Base-by-base conservation (phyloP, 495 filamentous ascomycete species). In the Trichoderma parareesei region DNA sequence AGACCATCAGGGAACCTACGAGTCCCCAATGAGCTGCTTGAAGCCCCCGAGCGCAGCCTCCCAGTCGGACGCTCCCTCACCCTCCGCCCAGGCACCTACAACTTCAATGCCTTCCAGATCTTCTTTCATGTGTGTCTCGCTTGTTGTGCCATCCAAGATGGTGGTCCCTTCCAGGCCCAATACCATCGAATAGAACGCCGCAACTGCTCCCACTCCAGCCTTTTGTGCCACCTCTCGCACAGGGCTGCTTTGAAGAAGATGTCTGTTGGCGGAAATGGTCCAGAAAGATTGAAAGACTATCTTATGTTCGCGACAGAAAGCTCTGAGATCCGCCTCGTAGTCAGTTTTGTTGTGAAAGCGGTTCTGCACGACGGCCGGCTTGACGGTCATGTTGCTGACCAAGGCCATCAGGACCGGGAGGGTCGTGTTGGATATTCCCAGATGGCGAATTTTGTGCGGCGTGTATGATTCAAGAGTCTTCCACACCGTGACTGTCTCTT, bases 261-360 rank as follows among this genome's bases (percentile, higher is more conserved):
- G 73, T 10, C 79, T 66, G 67, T 94, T 93, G 0, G 83, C 91
- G 0, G 85, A 89, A 71, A 94, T 70, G 1, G 88, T 92, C 90
- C 90, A 92, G 75, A 92, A 93, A 27, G 84, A 81, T 71, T 93
- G 89, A 70, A 91, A 93, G 16, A 80, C 70, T 44, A 90, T 85
- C 35, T 76, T 77, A 7, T 82, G 74, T 42, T 83, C 79, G 14
- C 77, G 74, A 69, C 88, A 91, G 71, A 86, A 93, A 0, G 71
- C 70, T 10, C 90, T 82, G 8, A 92, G 67, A 2, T 77, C 71
- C 1, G 77, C 70, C 65, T 93, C 91, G 72, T 83, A 93, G 5
- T 71, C 65, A 4, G 84, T 88, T 2, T 73, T 77, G 2, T 75
- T 74, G 65, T 87, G 82, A 72, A 93, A 90, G 5, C 89, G 83